phyloP scores from a whole-genome alignment of 1,284 basidiomycete species.

The Marasmius fiardii region DNA sequence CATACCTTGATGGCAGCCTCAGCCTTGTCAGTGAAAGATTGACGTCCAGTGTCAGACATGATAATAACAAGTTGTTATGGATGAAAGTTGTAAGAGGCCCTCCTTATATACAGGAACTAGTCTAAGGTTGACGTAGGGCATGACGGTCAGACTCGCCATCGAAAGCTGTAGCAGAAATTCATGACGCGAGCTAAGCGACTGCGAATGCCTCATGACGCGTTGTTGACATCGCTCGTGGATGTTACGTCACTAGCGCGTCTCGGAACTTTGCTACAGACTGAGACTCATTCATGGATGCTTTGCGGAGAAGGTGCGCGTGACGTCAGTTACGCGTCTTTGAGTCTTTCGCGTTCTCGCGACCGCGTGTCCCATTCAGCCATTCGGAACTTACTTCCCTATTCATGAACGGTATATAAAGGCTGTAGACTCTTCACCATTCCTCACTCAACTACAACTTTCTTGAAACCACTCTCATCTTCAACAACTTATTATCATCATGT shows the following conservation, averaged over 20 bases:
- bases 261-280: too few species aligned
- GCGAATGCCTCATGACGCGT: neutral
- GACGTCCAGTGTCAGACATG: conserved; percentile 45
- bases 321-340: too few species aligned
- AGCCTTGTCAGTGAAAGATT: conserved; percentile 53
- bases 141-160: neutral
- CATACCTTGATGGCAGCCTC: conserved; percentile 41
- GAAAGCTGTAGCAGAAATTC: too few species aligned
- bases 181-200: neutral
- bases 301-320: too few species aligned
- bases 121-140: neutral
- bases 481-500: conserved; percentile 29
- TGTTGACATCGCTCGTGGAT: neutral
- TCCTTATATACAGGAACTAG: neutral
- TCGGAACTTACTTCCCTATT: too few species aligned
- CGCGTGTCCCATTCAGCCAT: too few species aligned
- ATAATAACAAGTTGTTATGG: conserved; percentile 12
- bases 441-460: neutral
- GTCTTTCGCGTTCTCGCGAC: too few species aligned
- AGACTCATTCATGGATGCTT: too few species aligned
- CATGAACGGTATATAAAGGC: neutral
- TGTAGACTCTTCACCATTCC: neutral
- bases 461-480: neutral
- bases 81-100: neutral
- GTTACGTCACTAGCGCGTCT: too few species aligned